Evolutionary conservation across 345 rosid genomes (phyloP), one percentile per base, ranked within the genome.

Genomic region (Acer campestre): DNA sequence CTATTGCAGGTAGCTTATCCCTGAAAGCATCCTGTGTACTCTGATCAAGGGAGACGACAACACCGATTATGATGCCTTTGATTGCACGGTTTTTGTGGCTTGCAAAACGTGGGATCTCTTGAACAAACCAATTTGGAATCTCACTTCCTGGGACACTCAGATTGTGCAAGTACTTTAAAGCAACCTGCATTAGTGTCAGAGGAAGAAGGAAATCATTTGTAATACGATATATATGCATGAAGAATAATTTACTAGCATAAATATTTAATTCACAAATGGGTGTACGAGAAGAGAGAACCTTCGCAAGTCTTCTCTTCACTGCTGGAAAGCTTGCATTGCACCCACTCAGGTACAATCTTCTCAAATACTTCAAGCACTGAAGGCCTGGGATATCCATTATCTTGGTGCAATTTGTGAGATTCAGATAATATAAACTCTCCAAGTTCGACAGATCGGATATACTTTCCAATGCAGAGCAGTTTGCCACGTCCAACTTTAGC

Each of bases 11-110:
- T 40, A 74, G 27, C 49, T 66, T 51, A 44, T 75, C 11, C 68
- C 78, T 51, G 18, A 65, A 65, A 38, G 2, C 12, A 18, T 75
- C 55, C 0, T 40, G 69, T 48, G 7, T 51, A 14, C n/a, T 63
- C 8, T 75, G 78, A 38, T 66, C 78, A 29, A 75, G 78, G 18
- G 78, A 75, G n/a, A 75, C 18, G 3, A 75, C 78, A 27, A 75
- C 78, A 29, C 59, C 78, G n/a, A 74, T 62, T 3, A 74, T 74
- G 18, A 74, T 62, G 58, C 69, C 59, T 44, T 74, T 63, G 69
- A 74, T 62, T 40, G 4, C 68, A 18, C 61, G 68, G 70, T 74
- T 61, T 48, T 10, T 46, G 40, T 3, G 77, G 23, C 20, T 23
- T 62, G 77, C 31, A 49, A 74, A 61, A 14, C 77, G 1, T 2